phyloP scores from a whole-genome alignment of 805 yeast genomes.

The Lipomyces starkeyi region DNA sequence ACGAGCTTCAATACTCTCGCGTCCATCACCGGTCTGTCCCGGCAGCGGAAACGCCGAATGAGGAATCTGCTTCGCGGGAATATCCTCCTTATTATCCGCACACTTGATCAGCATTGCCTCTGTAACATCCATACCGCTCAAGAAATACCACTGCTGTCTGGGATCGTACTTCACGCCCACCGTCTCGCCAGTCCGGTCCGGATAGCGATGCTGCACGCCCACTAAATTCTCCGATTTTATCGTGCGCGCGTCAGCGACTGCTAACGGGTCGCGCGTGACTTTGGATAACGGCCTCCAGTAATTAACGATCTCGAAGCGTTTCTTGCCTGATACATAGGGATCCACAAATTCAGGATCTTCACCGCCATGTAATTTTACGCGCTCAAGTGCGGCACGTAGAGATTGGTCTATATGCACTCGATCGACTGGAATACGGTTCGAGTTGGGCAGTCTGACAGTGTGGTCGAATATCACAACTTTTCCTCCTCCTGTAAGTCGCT shows the following conservation, averaged over 20 bases:
- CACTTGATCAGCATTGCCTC: conserved; percentile 38
- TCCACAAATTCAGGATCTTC: conserved; percentile 36
- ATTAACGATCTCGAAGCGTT: conserved; percentile 39
- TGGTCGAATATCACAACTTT: conserved; percentile 39
- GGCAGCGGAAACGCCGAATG: conserved; percentile 41
- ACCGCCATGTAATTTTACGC: conserved; percentile 38
- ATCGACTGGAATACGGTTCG: conserved; percentile 38
- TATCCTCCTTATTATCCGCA: conserved; percentile 36
- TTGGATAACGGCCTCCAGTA: conserved; percentile 40
- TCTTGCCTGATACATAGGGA: neutral
- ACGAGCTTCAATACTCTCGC: conserved; percentile 41
- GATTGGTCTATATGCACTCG: conserved; percentile 41
- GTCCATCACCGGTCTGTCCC: conserved; percentile 26
- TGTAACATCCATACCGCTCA: conserved; percentile 33
- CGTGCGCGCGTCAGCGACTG: conserved; percentile 37
- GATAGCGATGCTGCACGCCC: conserved; percentile 35
- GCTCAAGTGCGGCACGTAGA: conserved; percentile 32
- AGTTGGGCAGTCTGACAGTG: conserved; percentile 34
- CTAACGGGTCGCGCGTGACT: conserved; percentile 37
- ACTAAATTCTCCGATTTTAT: conserved; percentile 31
- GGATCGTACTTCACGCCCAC: conserved; percentile 37
- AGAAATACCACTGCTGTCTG: conserved; percentile 36
- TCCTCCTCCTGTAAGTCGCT: conserved; percentile 37
- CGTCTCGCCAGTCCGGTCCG: conserved; percentile 39
- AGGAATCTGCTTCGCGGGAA: conserved; percentile 38